Evolutionary conservation across 164 flowering plant genomes (phyloP).

Genomic region (Kingdonia uniflora): DNA sequence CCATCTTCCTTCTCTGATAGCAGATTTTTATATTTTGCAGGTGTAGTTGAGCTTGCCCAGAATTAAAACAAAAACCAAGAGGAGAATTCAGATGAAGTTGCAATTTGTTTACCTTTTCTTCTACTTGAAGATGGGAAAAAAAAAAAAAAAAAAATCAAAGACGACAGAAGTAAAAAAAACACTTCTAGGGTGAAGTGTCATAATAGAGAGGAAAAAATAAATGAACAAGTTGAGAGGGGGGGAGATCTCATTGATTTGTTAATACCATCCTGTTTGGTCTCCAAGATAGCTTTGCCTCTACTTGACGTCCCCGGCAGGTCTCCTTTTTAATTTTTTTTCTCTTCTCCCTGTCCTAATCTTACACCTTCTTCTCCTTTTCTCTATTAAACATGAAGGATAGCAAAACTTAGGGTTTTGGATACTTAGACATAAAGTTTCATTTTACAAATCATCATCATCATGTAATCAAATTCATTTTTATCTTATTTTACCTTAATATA

Average conservation of each 20-base stretch:
- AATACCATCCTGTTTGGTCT: neutral
- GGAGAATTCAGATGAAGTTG: neutral
- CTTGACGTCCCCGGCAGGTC: constrained; percentile 5
- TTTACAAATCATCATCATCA: no score
- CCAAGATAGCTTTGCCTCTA: neutral
- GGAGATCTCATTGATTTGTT: neutral
- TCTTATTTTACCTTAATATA: no score
- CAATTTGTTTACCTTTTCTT: neutral
- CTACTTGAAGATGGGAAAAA: neutral
- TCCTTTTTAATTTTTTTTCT: neutral
- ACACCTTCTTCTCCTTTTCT: neutral
- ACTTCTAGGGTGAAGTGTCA: neutral
- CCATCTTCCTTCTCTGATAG: no score
- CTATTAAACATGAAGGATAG: neutral
- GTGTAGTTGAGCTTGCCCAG: neutral
- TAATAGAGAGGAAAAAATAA: no score
- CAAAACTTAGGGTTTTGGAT: neutral
- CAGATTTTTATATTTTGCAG: neutral
- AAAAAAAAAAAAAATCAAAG: neutral
- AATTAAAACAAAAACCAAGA: neutral
- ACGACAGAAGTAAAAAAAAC: neutral
- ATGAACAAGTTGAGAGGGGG: no score
- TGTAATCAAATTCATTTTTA: no score
- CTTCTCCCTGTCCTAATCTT: neutral
- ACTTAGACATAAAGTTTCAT: neutral